Base-by-base conservation (phyloP, 2,329 filamentous ascomycete genomes). In the Monosporascus cannonballus region DNA sequence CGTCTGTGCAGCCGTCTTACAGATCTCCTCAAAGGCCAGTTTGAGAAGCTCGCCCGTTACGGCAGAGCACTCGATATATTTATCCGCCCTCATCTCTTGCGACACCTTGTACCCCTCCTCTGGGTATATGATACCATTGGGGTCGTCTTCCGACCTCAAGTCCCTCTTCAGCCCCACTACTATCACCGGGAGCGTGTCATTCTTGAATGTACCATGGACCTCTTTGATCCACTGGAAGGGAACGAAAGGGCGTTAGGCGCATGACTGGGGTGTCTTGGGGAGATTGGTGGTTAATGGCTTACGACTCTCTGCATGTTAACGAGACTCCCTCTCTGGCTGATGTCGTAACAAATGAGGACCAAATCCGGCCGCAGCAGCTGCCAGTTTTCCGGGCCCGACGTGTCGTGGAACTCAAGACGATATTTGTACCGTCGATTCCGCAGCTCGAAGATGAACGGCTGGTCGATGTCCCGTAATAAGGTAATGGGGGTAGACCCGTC, bases 1-100 rank as follows among this genome's bases (percentile, higher is more conserved):
- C 27, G 76, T 78, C 59, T 73, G 68, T 50, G 76, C 70, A 2
- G 80, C 82, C 27, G 80, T 82, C 47, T 68, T 73, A 65, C 79
- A 84, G 20, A 85, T 76, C 63, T 85, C 82, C 63, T 85, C 79
- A 61, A 84, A 82, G 5, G 77, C 78, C 60, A 79, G 69, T 58
- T 74, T 71, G 45, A 85, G 63, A 50, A 85, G 71, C 68, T 84
- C 80, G 17, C 82, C 82, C 3, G 80, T 83, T 47, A 77, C 69
- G 6, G 82, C 80, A 1, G 81, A 84, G 67, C 82, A 86, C 61
- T 86, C 83, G 64, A 84, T 76, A 60, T 85, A 86, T 56, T 78
- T 79, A 66, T 86, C 83, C 47, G 76, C 80, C 50, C 82, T 71
- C 73, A 85, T 74, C 57, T 77, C 74, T 61, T 84, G 80, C 22